Evolutionary conservation across 2,329 filamentous ascomycete genomes (phyloP).

Genomic region (Leptographium lundbergii): DNA sequence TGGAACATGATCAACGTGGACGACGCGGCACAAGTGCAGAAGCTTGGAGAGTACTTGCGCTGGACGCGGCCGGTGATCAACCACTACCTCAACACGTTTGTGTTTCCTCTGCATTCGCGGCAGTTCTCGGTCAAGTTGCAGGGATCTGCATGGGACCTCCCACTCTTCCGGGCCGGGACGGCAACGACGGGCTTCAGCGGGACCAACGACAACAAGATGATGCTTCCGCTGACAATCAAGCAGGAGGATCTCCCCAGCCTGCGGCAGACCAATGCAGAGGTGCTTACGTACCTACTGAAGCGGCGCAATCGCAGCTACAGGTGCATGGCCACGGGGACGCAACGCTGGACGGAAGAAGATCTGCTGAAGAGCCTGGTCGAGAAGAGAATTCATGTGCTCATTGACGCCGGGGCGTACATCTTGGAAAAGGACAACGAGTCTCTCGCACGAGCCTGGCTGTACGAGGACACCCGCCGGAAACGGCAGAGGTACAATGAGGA

Average conservation of each 20-base stretch:
- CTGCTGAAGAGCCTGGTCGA: conserved; percentile 28
- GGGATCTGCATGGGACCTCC: conserved; percentile 56
- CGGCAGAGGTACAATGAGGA: too few species aligned
- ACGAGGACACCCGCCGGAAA: conserved; percentile 21
- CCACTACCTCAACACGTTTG: conserved; percentile 48
- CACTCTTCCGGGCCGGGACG: conserved; percentile 24
- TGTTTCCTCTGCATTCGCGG: conserved; percentile 53
- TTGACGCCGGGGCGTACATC: conserved; percentile 53
- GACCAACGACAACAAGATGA: conserved; percentile 50
- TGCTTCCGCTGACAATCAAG: conserved; percentile 48
- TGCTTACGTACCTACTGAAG: conserved; percentile 44
- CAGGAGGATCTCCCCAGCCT: conserved; percentile 47
- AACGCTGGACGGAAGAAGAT: conserved; percentile 29
- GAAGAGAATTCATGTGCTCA: conserved; percentile 36
- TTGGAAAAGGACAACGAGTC: conserved; percentile 44
- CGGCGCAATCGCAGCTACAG: conserved; percentile 35
- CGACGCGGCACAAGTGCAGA: conserved; percentile 34
- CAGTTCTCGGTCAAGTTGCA: conserved; percentile 52
- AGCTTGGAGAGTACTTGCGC: conserved; percentile 37
- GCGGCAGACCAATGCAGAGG: conserved; percentile 49
- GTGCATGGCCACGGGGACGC: conserved; percentile 18
- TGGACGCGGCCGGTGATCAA: conserved; percentile 40
- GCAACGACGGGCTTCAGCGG: conserved; percentile 58
- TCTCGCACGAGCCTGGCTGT: conserved; percentile 38
- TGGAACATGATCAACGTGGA: conserved; percentile 48